Evolutionary conservation across 2,329 filamentous ascomycete genomes (phyloP).

Genomic region (Pochonia chlamydosporia): DNA sequence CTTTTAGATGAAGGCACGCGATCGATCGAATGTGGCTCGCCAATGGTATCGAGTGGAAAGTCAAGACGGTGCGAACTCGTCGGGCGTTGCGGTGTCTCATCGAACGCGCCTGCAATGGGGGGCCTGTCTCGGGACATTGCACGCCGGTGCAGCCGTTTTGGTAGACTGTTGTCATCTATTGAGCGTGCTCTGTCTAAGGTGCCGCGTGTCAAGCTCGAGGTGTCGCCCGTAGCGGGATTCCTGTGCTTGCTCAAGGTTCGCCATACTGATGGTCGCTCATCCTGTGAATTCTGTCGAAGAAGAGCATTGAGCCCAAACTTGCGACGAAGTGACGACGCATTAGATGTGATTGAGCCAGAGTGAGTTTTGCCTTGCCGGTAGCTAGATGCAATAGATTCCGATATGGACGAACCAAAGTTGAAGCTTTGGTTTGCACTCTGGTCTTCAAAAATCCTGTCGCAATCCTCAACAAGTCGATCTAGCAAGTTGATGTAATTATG

Average conservation of each 20-base stretch:
- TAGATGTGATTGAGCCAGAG: conserved; percentile 74
- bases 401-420: conserved; percentile 34
- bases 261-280: conserved; percentile 73
- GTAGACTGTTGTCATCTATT: conserved; percentile 59
- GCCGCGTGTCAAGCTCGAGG: conserved; percentile 59
- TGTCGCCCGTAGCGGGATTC: conserved; percentile 52
- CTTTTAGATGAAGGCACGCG: conserved; percentile 25
- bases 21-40: conserved; percentile 46
- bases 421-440: conserved; percentile 35
- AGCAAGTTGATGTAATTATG: conserved; percentile 83
- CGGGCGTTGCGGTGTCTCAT: conserved; percentile 49
- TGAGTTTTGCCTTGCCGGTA: conserved; percentile 52
- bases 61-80: conserved; percentile 52
- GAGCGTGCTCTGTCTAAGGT: conserved; percentile 68
- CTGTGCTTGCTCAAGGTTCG: conserved; percentile 83
- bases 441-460: conserved; percentile 80
- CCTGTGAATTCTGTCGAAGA: conserved; percentile 73
- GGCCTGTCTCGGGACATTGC: conserved; percentile 55
- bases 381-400: conserved; percentile 55
- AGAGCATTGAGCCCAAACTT: conserved; percentile 77
- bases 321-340: conserved; percentile 76
- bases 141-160: conserved; percentile 32
- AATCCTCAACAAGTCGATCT: conserved; percentile 84
- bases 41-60: conserved; percentile 53
- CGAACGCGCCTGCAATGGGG: conserved; percentile 56